These are phyloP conservation scores for rapeseed (Brassica napus) DNA, from an alignment of 345 rosid genomes.

Conservation along the genomic window DNA sequence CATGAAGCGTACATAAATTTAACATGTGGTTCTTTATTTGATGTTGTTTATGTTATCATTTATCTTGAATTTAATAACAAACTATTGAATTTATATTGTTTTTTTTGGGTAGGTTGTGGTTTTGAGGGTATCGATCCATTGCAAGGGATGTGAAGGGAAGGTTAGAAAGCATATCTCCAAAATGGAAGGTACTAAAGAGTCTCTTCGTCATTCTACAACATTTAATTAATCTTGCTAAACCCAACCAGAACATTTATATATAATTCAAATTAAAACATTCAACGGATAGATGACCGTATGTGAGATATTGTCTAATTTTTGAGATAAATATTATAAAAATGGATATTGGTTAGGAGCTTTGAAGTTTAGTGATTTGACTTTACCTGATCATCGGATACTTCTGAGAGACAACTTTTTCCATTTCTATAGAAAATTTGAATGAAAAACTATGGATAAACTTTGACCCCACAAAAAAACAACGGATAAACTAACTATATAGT, in stretches of 20 bases:
- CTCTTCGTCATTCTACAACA: neutral
- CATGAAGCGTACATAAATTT: constrained; percentile 3
- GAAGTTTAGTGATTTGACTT: constrained; percentile 33
- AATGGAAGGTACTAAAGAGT: constrained; percentile 71
- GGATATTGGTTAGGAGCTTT: constrained; percentile 21
- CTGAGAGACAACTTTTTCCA: constrained; percentile 11
- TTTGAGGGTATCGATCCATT: constrained; percentile 84
- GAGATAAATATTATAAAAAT: neutral
- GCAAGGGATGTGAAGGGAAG: constrained; percentile 98
- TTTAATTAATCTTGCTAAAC: neutral
- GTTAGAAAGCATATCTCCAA: constrained; percentile 84
- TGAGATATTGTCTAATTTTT: neutral
- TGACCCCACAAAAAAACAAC: neutral
- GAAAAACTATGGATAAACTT: neutral
- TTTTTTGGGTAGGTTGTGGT: constrained; percentile 65
- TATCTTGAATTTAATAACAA: neutral
- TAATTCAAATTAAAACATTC: constrained; percentile 3
- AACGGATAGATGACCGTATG: constrained; percentile 16
- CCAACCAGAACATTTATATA: constrained; percentile 6
- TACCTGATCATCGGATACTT: constrained; percentile 27
- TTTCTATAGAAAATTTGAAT: neutral
- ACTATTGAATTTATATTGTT: neutral
- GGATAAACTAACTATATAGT: constrained; percentile 1
- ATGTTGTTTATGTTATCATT: neutral
- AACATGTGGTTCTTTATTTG: neutral